Percentiles rank a stretch among this genome's conserved stretches.
phyloP scores from a whole-genome alignment of 75 land plant species.

The Picea sitchensis region DNA sequence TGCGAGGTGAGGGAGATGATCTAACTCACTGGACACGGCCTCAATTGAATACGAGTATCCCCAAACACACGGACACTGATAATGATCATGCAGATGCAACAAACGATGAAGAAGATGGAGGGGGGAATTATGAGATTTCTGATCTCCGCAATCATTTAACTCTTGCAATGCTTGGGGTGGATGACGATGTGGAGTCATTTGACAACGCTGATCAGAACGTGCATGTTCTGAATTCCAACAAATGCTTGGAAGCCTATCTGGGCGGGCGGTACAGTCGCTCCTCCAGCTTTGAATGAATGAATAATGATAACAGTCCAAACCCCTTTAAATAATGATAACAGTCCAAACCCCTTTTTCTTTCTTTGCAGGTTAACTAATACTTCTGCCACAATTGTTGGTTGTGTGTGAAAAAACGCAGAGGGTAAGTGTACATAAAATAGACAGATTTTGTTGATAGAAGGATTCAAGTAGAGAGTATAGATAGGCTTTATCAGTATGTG shows the following conservation, averaged over 20 bases:
- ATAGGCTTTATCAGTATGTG: too few relatives aligned
- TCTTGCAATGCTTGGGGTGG: conserved; percentile 42
- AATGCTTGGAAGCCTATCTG: conserved; percentile 37
- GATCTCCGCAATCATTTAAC: conserved; percentile 27
- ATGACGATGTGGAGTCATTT: conserved; percentile 21
- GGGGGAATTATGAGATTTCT: conserved; percentile 9
- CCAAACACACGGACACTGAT: too few relatives aligned
- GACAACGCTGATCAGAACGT: conserved; percentile 22
- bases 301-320: too few relatives aligned
- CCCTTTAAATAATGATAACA: too few relatives aligned
- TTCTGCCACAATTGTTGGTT: too few relatives aligned
- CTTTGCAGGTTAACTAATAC: too few relatives aligned
- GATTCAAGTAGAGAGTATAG: too few relatives aligned
- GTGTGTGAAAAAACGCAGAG: too few relatives aligned
- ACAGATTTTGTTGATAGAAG: too few relatives aligned
- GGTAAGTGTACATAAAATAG: too few relatives aligned
- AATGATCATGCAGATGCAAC: conserved; percentile 1
- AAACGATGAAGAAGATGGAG: conserved; percentile 18
- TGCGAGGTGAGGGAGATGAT: conserved; percentile 11
- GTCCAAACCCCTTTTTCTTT: too few relatives aligned
- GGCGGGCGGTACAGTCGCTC: conserved; percentile 36
- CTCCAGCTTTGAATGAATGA: conserved; percentile 17
- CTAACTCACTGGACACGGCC: background rate
- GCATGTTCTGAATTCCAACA: conserved; percentile 14
- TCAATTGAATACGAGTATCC: background rate